Evolutionary conservation across 1,139 yeast species (phyloP).

Genomic region (Pichia sp.): DNA sequence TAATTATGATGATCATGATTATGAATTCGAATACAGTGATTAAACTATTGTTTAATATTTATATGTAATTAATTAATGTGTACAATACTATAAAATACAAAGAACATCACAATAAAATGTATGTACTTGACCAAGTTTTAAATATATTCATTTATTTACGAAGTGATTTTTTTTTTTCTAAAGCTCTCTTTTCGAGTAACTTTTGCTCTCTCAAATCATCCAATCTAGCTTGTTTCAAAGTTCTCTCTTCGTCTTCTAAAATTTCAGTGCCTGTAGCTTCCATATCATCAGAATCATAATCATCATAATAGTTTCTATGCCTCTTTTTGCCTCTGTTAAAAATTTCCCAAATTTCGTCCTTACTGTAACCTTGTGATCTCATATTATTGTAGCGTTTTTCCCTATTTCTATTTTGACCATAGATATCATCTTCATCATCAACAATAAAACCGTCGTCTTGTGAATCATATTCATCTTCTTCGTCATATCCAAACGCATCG

Average conservation of each 20-base stretch:
- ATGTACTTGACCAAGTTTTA: too few species aligned
- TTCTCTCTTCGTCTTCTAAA: constrained; percentile 67
- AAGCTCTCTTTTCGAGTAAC: constrained; percentile 22
- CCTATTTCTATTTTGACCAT: constrained; percentile 46
- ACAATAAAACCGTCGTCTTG: constrained; percentile 56
- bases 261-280: constrained; percentile 91
- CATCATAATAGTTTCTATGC: constrained; percentile 41
- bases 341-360: constrained; percentile 86
- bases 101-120: neutral
- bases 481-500: constrained; percentile 13
- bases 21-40: constrained; percentile 30
- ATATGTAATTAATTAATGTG: neutral
- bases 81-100: neutral
- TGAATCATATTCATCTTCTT: constrained; percentile 29
- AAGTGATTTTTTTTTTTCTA: constrained; percentile 23
- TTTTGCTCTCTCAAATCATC: constrained; percentile 29
- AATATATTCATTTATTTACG: neutral
- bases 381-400: constrained; percentile 30
- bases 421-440: constrained; percentile 42
- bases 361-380: constrained; percentile 46
- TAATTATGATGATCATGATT: constrained; percentile 21
- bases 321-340: constrained; percentile 54
- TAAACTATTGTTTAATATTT: neutral
- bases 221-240: constrained; percentile 37
- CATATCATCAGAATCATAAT: constrained; percentile 73